Conservation (phyloP, 106 monocot species). For the Dendrobium chrysotoxum region DNA sequence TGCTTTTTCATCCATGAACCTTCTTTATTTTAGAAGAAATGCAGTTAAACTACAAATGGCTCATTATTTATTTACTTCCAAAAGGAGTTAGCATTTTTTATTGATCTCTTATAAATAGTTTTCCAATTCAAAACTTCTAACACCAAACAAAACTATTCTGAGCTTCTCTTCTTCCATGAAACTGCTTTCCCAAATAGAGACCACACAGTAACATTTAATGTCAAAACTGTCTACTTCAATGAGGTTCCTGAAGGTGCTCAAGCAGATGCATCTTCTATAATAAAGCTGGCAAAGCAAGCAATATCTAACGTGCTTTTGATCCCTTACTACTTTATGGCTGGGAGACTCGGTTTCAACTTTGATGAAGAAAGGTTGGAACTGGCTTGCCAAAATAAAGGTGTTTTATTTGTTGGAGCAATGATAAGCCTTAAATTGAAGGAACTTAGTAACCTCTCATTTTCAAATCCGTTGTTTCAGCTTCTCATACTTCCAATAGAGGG, state of each 20-base stretch:
- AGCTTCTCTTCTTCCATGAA: constrained; percentile 19
- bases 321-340: constrained; percentile 82
- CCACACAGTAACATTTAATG: constrained; percentile 74
- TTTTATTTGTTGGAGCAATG: constrained; percentile 38
- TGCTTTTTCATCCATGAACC: background rate
- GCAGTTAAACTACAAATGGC: background rate
- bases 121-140: background rate
- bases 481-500: constrained; percentile 35
- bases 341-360: constrained; percentile 40
- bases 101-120: background rate
- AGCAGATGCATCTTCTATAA: constrained; percentile 16
- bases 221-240: constrained; percentile 75
- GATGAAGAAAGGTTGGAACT: constrained; percentile 51
- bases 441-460: constrained; percentile 50
- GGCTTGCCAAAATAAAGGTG: constrained; percentile 68
- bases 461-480: constrained; percentile 62
- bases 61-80: background rate
- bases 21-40: background rate
- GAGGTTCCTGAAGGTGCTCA: background rate
- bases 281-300: constrained; percentile 34
- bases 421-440: constrained; percentile 37
- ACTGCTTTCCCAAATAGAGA: constrained; percentile 70
- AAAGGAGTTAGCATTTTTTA: background rate
- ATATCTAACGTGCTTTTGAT: constrained; percentile 45
- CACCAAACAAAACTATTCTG: background rate